Percentiles rank a stretch among this genome's conserved stretches.
Conservation (phyloP, 345 rosid genomes). For the Eucalyptus polyanthemos region DNA sequence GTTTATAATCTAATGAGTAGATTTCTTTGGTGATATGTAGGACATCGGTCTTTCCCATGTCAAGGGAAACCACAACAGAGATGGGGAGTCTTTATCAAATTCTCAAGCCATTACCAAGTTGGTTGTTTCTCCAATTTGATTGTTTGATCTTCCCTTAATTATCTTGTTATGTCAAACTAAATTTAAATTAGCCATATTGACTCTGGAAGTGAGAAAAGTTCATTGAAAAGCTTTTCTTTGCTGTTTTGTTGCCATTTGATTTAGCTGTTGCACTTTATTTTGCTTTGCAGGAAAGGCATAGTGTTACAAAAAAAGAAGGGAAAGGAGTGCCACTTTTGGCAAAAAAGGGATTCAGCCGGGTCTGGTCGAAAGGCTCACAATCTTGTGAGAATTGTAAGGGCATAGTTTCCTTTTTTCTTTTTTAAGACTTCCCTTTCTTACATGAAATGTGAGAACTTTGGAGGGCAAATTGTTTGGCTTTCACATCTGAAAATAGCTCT, state of each 20-base stretch:
- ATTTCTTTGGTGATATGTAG: not conserved
- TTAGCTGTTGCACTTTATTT: not conserved
- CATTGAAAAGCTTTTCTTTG: not conserved
- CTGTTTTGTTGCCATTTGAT: not conserved
- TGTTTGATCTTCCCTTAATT: not conserved
- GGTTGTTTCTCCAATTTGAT: not conserved
- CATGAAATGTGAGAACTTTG: not conserved
- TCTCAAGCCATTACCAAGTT: not conserved
- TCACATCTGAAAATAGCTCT: not conserved
- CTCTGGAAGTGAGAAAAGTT: not conserved
- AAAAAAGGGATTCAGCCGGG: constrained; percentile 68
- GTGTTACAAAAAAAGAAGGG: constrained; percentile 15
- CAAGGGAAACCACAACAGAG: not conserved
- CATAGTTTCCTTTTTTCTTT: not conserved
- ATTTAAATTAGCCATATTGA: not conserved
- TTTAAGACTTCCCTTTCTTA: not conserved
- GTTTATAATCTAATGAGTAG: not conserved
- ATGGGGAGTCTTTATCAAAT: not conserved
- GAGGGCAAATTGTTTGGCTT: not conserved
- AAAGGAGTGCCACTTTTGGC: constrained; percentile 64
- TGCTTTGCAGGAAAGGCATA: not conserved
- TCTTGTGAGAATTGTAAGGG: constrained; percentile 60
- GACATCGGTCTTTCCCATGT: not conserved
- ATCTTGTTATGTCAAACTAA: not conserved
- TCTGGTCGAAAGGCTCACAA: constrained; percentile 67